phyloP scores from a whole-genome alignment of 768 basidiomycete species.

The Lactarius sp. region DNA sequence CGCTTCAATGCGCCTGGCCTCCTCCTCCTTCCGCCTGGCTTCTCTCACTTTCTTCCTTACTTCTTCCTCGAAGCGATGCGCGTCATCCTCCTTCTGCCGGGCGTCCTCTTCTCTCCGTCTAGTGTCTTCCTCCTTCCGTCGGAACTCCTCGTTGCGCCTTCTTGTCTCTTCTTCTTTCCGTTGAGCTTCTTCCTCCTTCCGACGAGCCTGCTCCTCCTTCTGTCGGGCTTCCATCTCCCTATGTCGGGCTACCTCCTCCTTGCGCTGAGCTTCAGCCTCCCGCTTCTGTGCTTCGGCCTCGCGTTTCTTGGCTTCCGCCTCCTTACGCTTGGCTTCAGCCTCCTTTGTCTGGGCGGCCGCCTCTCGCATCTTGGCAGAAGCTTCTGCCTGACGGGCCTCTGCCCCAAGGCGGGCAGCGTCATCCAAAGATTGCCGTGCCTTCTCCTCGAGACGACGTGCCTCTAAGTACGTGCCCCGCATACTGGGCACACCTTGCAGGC shows the following conservation, averaged over 20 bases:
- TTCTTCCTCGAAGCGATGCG: conserved; percentile 34
- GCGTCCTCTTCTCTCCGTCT: conserved; percentile 30
- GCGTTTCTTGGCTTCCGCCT: conserved; percentile 26
- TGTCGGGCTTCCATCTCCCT: conserved; percentile 34
- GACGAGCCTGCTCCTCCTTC: conserved; percentile 29
- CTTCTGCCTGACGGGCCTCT: conserved; percentile 27
- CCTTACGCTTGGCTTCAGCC: conserved; percentile 25
- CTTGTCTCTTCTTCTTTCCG: conserved; percentile 31
- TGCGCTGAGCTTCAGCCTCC: conserved; percentile 34
- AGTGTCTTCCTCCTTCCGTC: conserved; percentile 34
- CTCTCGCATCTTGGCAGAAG: conserved; percentile 27
- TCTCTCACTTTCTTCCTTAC: conserved; percentile 17
- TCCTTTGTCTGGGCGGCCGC: conserved; percentile 23
- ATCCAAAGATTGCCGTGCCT: conserved; percentile 23
- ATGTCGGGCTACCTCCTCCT: conserved; percentile 32
- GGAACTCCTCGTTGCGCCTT: conserved; percentile 31
- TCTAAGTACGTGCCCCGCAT: conserved; percentile 9
- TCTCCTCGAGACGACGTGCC: conserved; percentile 27
- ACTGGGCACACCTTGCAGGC: conserved; percentile 18
- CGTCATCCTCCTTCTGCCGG: conserved; percentile 31
- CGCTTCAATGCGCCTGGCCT: conserved; percentile 31
- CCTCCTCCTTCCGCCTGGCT: not conserved
- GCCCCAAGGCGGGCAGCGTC: conserved; percentile 26
- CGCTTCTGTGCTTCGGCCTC: conserved; percentile 34
- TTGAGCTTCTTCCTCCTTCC: conserved; percentile 33